These are phyloP conservation scores for Malus asiatica DNA, from an alignment of 306 rosid species.

Conservation along the genomic window DNA sequence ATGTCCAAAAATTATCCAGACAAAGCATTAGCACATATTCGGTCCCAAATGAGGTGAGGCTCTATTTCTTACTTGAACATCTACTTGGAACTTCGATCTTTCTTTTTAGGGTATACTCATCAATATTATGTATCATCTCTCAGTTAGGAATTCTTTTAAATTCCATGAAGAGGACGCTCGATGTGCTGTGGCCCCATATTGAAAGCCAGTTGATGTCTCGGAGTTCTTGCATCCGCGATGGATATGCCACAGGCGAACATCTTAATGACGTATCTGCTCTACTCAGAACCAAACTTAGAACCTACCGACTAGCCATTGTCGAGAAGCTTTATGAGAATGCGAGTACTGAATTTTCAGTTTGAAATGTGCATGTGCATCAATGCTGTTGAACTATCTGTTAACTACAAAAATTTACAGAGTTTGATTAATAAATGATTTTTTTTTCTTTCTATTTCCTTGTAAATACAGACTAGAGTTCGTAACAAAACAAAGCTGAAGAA, in stretches of 20 bases:
- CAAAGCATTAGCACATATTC: slow-evolving; percentile 13
- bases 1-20: slow-evolving; percentile 23
- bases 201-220: slow-evolving; percentile 19
- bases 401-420: not conserved
- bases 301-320: slow-evolving; percentile 21
- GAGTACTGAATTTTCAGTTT: not conserved
- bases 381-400: not conserved
- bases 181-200: slow-evolving; percentile 29
- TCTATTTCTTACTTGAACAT: not conserved
- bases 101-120: not conserved
- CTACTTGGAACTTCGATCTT: not conserved
- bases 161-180: slow-evolving; percentile 26
- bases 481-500: slow-evolving; percentile 26
- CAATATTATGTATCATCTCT: not conserved
- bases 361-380: not conserved
- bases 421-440: not conserved
- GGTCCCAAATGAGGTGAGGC: slow-evolving; percentile 24
- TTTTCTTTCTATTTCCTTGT: not conserved
- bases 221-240: slow-evolving; percentile 16
- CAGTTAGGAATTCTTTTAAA: slow-evolving; percentile 26
- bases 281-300: slow-evolving; percentile 28
- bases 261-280: slow-evolving; percentile 15
- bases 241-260: slow-evolving; percentile 14
- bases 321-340: slow-evolving; percentile 30
- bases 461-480: slow-evolving; percentile 22